Evolutionary conservation across 2,329 filamentous ascomycete genomes (phyloP).

Genomic region (Magnaporthiopsis poae): DNA sequence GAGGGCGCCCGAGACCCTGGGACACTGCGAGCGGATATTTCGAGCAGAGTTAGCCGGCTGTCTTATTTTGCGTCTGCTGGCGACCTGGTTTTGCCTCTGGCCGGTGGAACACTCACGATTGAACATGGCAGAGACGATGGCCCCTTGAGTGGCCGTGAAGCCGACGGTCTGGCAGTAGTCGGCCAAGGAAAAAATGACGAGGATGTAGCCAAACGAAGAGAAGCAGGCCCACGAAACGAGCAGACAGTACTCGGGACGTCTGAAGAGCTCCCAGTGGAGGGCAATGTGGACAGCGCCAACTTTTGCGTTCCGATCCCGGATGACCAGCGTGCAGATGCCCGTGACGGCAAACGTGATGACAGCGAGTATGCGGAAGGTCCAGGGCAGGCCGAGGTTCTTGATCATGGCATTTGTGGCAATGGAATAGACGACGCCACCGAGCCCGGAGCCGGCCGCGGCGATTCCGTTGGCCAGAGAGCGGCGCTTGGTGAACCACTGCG

Average conservation of each 20-base stretch:
- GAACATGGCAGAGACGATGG: slow-evolving; percentile 61
- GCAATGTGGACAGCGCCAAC: slow-evolving; percentile 57
- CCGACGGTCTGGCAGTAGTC: slow-evolving; percentile 63
- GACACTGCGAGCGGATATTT: slow-evolving; percentile 27
- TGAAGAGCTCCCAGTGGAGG: slow-evolving; percentile 57
- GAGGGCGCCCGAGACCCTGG: slow-evolving; percentile 57
- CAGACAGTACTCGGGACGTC: slow-evolving; percentile 51
- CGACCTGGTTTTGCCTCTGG: not conserved
- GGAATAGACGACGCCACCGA: slow-evolving; percentile 64
- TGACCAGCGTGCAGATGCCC: slow-evolving; percentile 48
- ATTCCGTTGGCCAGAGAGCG: slow-evolving; percentile 62
- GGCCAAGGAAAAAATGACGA: slow-evolving; percentile 66
- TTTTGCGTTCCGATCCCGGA: slow-evolving; percentile 62
- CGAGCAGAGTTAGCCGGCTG: slow-evolving; percentile 5
- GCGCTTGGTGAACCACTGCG: slow-evolving; percentile 64
- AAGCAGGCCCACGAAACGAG: slow-evolving; percentile 60
- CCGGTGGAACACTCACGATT: slow-evolving; percentile 40
- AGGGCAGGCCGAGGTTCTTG: slow-evolving; percentile 49
- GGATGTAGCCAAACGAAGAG: slow-evolving; percentile 63
- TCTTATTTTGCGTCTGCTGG: not conserved
- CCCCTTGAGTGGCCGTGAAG: slow-evolving; percentile 55
- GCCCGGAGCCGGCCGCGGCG: slow-evolving; percentile 57
- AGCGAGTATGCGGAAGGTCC: slow-evolving; percentile 58
- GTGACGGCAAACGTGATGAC: slow-evolving; percentile 58
- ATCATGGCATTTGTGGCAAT: slow-evolving; percentile 62